Conservation (phyloP, 2,329 filamentous ascomycete genomes). For the Phaeosphaeriaceae sp. region DNA sequence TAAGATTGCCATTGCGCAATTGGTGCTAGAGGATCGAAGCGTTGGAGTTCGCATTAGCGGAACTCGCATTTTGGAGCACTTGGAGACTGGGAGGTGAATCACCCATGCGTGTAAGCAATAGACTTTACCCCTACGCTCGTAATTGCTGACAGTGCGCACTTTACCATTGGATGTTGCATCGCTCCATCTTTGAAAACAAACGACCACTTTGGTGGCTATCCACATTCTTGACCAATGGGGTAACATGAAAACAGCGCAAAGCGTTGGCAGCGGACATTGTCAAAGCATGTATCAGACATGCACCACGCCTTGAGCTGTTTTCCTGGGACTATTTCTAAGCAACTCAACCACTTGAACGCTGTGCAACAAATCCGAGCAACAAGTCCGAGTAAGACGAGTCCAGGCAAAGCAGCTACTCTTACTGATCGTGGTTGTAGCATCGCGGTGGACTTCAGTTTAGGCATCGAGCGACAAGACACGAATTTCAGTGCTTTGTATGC, state of each 20-base stretch:
- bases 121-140: not conserved
- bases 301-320: not conserved
- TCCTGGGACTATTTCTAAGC: slow-evolving; percentile 10
- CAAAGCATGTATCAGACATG: slow-evolving; percentile 1
- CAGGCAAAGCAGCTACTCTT: no score
- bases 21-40: not conserved
- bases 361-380: no score
- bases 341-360: no score
- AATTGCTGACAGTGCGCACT: not conserved
- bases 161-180: not conserved
- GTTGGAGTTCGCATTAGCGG: not conserved
- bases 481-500: no score
- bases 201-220: no score
- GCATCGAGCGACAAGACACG: no score
- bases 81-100: not conserved
- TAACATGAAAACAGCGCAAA: not conserved
- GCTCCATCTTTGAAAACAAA: no score
- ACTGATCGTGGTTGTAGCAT: no score
- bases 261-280: not conserved
- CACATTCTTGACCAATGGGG: no score
- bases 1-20: slow-evolving; percentile 20
- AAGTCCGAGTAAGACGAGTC: no score
- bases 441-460: no score
- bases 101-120: not conserved
- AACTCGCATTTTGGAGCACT: not conserved